phyloP scores from a whole-genome alignment of 164 flowering plant species.

The Chimonanthus salicifolius region DNA sequence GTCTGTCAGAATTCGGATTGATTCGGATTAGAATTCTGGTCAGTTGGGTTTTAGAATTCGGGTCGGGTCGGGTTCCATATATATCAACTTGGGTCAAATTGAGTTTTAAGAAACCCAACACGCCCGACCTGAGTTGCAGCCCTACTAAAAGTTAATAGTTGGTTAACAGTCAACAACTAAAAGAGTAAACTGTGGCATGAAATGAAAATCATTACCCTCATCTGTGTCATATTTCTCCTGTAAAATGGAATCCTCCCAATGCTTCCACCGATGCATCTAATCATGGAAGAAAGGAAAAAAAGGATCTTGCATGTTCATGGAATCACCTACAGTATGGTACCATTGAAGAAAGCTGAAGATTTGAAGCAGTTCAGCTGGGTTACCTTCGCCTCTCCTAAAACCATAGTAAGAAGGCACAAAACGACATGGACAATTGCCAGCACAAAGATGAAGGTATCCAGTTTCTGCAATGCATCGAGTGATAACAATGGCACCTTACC shows the following conservation, averaged over 20 bases:
- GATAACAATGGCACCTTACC: conserved; percentile 68
- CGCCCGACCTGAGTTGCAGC: too few species aligned
- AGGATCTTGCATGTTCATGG: too few species aligned
- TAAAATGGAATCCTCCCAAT: conserved; percentile 83
- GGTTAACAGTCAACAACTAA: background rate
- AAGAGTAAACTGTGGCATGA: too few species aligned
- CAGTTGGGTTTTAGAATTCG: too few species aligned
- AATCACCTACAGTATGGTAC: background rate
- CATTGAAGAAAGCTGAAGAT: background rate
- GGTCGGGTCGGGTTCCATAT: too few species aligned
- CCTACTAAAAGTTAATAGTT: background rate
- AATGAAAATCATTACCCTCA: conserved; percentile 21
- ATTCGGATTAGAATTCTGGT: too few species aligned
- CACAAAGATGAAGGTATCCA: conserved; percentile 87
- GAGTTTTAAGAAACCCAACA: too few species aligned
- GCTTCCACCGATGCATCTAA: conserved; percentile 90
- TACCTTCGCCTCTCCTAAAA: conserved; percentile 75
- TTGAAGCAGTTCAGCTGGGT: background rate
- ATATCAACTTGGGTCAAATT: too few species aligned
- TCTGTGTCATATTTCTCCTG: conserved; percentile 41
- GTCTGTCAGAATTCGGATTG: too few species aligned
- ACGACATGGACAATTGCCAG: conserved; percentile 74
- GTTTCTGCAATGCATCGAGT: conserved; percentile 64
- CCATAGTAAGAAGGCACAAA: conserved; percentile 64
- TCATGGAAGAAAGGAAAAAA: conserved; percentile 3